Evolutionary conservation across 116 monocot species (phyloP).

Genomic region (Zostera marina): DNA sequence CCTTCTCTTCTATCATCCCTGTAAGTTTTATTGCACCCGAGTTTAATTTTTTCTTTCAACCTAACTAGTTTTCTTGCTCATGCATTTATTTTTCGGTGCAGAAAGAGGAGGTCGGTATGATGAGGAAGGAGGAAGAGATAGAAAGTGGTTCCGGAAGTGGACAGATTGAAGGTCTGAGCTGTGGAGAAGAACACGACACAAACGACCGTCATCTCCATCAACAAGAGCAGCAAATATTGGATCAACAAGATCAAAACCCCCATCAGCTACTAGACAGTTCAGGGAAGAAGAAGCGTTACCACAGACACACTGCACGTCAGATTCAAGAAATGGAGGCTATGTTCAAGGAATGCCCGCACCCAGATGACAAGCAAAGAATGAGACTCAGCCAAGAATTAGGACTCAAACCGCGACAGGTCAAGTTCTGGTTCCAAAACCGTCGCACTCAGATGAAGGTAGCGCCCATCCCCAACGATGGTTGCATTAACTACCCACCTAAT

Average conservation of each 20-base stretch:
- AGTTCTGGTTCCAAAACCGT: conserved; percentile 99
- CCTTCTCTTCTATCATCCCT: conserved; percentile 35
- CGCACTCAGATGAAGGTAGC: conserved; percentile 95
- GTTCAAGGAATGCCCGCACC: conserved; percentile 96
- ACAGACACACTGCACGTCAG: conserved; percentile 90
- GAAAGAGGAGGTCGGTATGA: conserved; percentile 53
- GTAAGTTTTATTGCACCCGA: conserved; percentile 14
- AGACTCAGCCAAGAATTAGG: conserved; percentile 92
- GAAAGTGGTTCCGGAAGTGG: conserved; percentile 73
- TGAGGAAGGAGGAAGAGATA: conserved; percentile 37
- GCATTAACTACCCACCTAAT: not conserved
- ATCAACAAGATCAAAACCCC: conserved; percentile 2
- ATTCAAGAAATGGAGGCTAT: conserved; percentile 96
- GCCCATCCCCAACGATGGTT: not conserved
- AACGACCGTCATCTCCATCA: not conserved
- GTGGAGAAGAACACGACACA: conserved; percentile 61
- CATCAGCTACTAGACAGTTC: conserved; percentile 6
- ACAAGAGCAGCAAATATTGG: conserved; percentile 9
- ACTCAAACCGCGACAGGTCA: conserved; percentile 89
- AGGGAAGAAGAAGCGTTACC: conserved; percentile 87
- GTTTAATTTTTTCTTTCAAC: not conserved
- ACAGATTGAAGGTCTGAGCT: conserved; percentile 61
- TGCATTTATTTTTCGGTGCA: conserved; percentile 6
- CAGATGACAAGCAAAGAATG: conserved; percentile 94
- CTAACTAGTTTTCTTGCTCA: not conserved